Conservation (phyloP, 2,329 filamentous ascomycete species). For the Penicillium sp. region DNA sequence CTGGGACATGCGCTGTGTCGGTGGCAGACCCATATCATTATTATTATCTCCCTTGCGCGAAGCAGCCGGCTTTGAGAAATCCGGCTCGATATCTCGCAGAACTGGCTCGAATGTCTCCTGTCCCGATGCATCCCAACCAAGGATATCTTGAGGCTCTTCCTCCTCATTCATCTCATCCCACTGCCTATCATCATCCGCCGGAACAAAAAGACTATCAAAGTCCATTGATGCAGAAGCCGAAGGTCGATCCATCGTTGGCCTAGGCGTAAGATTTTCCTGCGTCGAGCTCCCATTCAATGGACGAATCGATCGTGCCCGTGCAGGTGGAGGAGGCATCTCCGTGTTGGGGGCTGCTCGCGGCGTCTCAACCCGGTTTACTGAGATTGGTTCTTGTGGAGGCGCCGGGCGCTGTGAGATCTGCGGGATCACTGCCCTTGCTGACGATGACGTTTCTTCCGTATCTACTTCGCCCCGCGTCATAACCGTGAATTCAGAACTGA, state of each 20-base stretch:
- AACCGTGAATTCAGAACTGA: constrained; percentile 64
- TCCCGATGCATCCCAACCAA: constrained; percentile 65
- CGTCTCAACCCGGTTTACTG: constrained; percentile 10
- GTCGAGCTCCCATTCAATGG: constrained; percentile 38
- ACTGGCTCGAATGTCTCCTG: constrained; percentile 38
- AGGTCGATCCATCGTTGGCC: constrained; percentile 30
- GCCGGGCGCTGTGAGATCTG: constrained; percentile 46
- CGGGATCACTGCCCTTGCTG: constrained; percentile 40
- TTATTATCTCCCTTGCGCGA: constrained; percentile 21
- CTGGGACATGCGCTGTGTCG: constrained; percentile 55
- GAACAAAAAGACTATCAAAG: constrained; percentile 65
- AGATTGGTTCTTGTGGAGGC: constrained; percentile 35
- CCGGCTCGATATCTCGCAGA: constrained; percentile 40
- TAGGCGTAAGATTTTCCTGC: constrained; percentile 26
- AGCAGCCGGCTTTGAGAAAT: constrained; percentile 19
- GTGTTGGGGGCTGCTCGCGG: constrained; percentile 17
- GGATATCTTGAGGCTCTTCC: constrained; percentile 60
- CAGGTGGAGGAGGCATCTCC: constrained; percentile 36
- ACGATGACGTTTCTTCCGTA: constrained; percentile 40
- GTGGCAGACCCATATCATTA: constrained; percentile 47
- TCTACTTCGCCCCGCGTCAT: constrained; percentile 66
- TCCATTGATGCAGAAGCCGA: constrained; percentile 44
- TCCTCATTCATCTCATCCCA: constrained; percentile 63
- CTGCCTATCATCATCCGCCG: constrained; percentile 61
- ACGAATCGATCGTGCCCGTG: constrained; percentile 34